Evolutionary conservation across 2,329 filamentous ascomycete species (phyloP).

Genomic region (Didymella sp.): DNA sequence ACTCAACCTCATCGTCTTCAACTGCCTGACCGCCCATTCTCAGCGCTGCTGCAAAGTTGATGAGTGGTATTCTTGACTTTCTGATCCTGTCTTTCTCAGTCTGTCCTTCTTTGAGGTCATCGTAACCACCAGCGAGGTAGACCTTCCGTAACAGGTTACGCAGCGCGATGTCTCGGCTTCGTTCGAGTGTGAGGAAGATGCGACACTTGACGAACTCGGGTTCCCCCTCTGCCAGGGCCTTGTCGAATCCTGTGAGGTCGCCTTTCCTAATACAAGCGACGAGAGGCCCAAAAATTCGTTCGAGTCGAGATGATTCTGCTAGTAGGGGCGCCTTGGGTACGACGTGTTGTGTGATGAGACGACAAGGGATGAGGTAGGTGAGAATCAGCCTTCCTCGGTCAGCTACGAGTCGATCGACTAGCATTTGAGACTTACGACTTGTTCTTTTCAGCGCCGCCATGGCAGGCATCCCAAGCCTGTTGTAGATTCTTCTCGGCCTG

Average conservation of each 20-base stretch:
- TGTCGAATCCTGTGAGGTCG: slow-evolving; percentile 83
- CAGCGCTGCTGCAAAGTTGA: slow-evolving; percentile 85
- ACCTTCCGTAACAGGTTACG: slow-evolving; percentile 93
- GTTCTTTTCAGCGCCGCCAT: slow-evolving; percentile 74
- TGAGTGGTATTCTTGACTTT: slow-evolving; percentile 78
- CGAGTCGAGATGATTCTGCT: slow-evolving; percentile 75
- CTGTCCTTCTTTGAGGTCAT: slow-evolving; percentile 71
- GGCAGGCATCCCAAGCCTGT: slow-evolving; percentile 82
- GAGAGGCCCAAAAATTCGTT: slow-evolving; percentile 79
- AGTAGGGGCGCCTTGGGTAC: slow-evolving; percentile 78
- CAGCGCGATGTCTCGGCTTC: slow-evolving; percentile 87
- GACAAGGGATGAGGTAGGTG: slow-evolving; percentile 93
- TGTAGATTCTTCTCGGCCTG: slow-evolving; percentile 64
- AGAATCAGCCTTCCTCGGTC: slow-evolving; percentile 73
- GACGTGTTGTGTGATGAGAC: slow-evolving; percentile 83
- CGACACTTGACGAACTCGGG: slow-evolving; percentile 92
- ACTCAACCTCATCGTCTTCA: slow-evolving; percentile 94
- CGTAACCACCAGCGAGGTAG: slow-evolving; percentile 82
- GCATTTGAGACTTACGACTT: slow-evolving; percentile 69
- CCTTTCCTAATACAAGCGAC: slow-evolving; percentile 80
- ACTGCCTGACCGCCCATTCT: slow-evolving; percentile 72
- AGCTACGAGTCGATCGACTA: slow-evolving; percentile 4
- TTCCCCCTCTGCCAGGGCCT: slow-evolving; percentile 79
- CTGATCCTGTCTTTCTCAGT: slow-evolving; percentile 67
- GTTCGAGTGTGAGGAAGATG: slow-evolving; percentile 93